Conservation (phyloP, 1,284 basidiomycete species). For the Erythrobasidium hasegawianum region DNA sequence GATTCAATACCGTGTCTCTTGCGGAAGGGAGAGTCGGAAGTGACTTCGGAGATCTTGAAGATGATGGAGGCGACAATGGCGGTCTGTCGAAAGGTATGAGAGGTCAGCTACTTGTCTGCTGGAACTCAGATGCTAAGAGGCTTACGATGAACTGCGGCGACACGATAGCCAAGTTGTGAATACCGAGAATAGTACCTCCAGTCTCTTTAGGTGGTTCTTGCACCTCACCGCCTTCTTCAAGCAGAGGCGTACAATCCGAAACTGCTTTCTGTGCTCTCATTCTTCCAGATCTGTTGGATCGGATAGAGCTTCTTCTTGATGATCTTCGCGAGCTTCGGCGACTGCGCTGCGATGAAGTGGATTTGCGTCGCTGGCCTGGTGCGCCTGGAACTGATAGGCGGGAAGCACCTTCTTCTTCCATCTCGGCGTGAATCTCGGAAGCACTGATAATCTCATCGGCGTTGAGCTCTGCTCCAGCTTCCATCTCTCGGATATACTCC, state of each 20-base stretch:
- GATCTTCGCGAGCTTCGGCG: conserved; percentile 9
- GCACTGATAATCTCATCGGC: conserved; percentile 27
- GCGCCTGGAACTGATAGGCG: conserved; percentile 18
- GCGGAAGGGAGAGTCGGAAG: conserved; percentile 1
- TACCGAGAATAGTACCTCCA: conserved; percentile 42
- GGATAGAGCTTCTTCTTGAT: neutral
- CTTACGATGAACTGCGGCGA: conserved; percentile 43
- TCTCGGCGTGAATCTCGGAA: conserved; percentile 4
- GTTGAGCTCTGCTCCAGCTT: conserved; percentile 24
- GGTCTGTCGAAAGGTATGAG: conserved; percentile 33
- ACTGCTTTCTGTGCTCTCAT: conserved; percentile 21
- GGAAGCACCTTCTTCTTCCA: neutral
- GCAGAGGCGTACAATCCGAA: conserved; percentile 30
- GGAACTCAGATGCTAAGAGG: no score
- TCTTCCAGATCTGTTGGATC: conserved; percentile 17
- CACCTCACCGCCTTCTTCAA: conserved; percentile 12
- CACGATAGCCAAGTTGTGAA: conserved; percentile 46
- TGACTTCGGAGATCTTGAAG: conserved; percentile 43
- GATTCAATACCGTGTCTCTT: conserved; percentile 12
- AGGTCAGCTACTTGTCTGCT: no score
- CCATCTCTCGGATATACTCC: conserved; percentile 42
- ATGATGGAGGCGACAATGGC: conserved; percentile 49
- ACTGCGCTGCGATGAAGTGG: conserved; percentile 8
- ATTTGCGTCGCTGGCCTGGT: conserved; percentile 8
- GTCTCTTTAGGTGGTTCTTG: conserved; percentile 15